Conservation (phyloP, 352 stramenopile species). For the Phytophthora ramorum region DNA sequence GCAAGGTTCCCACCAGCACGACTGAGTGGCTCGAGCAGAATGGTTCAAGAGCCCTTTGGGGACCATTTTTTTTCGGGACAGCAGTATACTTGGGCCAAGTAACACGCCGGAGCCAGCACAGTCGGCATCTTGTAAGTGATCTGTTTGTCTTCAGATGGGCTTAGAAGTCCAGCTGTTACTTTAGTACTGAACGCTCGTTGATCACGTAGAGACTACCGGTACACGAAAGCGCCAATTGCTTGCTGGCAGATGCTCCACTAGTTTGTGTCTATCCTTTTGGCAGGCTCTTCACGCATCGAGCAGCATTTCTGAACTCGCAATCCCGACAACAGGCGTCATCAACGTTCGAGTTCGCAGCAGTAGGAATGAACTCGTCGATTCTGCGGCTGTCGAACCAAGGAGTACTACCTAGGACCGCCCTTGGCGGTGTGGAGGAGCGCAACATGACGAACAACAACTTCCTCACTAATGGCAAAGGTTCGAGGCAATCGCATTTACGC, state of each 20-base stretch:
- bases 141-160: not conserved
- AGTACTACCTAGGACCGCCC: too few relatives aligned
- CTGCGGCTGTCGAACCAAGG: too few relatives aligned
- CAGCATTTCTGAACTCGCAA: not conserved
- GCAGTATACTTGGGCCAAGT: not conserved
- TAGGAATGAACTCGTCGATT: too few relatives aligned
- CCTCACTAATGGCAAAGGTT: not conserved
- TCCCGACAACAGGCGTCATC: not conserved
- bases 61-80: too few relatives aligned
- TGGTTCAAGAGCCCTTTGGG: too few relatives aligned
- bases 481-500: not conserved
- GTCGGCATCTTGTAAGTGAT: not conserved
- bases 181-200: not conserved
- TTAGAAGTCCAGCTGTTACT: not conserved
- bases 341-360: not conserved
- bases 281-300: not conserved
- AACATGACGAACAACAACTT: not conserved
- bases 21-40: too few relatives aligned
- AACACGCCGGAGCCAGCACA: not conserved
- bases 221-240: not conserved
- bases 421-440: too few relatives aligned
- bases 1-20: too few relatives aligned
- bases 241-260: not conserved
- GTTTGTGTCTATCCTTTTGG: not conserved
- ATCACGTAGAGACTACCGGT: not conserved